phyloP scores from a whole-genome alignment of 768 basidiomycete species.

The Tylopilus intermedius region DNA sequence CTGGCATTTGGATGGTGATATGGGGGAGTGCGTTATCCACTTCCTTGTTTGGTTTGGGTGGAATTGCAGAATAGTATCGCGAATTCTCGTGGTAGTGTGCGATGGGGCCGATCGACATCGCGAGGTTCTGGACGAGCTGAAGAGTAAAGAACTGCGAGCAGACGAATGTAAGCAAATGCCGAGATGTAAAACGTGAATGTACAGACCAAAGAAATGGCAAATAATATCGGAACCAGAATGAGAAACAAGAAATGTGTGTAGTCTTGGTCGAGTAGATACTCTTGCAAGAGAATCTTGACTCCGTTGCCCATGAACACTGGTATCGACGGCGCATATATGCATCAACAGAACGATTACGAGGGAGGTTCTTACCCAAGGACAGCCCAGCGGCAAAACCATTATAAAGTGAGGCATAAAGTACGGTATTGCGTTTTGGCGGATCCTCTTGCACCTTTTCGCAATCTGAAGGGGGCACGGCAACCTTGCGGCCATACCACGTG shows the following conservation, averaged over 20 bases:
- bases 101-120: constrained; percentile 46
- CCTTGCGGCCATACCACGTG: constrained; percentile 61
- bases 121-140: constrained; percentile 36
- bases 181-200: constrained; percentile 1
- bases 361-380: constrained; percentile 13
- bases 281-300: constrained; percentile 53
- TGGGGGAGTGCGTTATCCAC: constrained; percentile 45
- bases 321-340: constrained; percentile 1
- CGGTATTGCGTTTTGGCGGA: constrained; percentile 11
- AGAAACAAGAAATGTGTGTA: constrained; percentile 39
- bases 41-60: constrained; percentile 39
- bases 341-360: background rate
- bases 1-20: constrained; percentile 53
- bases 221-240: constrained; percentile 37
- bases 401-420: constrained; percentile 25
- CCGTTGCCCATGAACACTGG: constrained; percentile 64
- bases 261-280: constrained; percentile 46
- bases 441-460: constrained; percentile 24
- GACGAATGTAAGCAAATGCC: constrained; percentile 1
- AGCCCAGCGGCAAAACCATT: constrained; percentile 28
- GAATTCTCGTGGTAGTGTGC: constrained; percentile 49
- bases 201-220: constrained; percentile 42
- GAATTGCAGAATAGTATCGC: constrained; percentile 47
- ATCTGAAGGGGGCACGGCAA: constrained; percentile 33
- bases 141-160: constrained; percentile 36